phyloP scores from a whole-genome alignment of 2,329 filamentous ascomycete genomes.

The Pezicula radicicola region DNA sequence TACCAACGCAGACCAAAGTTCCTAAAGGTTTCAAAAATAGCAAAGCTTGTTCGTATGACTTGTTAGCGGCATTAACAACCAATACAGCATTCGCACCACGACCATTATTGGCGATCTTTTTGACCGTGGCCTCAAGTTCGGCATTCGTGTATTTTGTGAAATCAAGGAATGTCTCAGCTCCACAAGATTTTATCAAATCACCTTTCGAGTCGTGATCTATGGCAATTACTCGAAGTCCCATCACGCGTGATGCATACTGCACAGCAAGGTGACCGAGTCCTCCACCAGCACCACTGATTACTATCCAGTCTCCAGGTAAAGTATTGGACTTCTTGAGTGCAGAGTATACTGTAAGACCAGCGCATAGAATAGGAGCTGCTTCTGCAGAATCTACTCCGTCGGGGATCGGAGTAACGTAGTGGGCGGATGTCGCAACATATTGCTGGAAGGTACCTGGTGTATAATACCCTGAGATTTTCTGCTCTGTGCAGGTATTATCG shows the following conservation, averaged over 20 bases:
- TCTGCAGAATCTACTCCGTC: conserved; percentile 51
- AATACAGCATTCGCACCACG: conserved; percentile 27
- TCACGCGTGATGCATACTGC: conserved; percentile 48
- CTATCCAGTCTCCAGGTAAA: conserved; percentile 34
- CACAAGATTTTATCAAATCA: conserved; percentile 45
- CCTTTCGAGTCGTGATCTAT: conserved; percentile 60
- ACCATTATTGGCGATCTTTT: conserved; percentile 24
- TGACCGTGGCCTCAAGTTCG: conserved; percentile 36
- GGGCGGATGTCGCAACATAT: conserved; percentile 58
- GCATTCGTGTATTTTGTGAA: conserved; percentile 48
- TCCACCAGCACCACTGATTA: conserved; percentile 55
- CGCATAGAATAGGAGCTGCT: conserved; percentile 64
- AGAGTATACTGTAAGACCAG: conserved; percentile 62
- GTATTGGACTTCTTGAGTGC: conserved; percentile 57
- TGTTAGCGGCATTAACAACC: conserved; percentile 45
- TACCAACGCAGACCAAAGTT: conserved; percentile 43
- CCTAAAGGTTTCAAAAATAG: conserved; percentile 41
- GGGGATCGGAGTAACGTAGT: conserved; percentile 65
- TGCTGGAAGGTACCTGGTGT: conserved; percentile 67
- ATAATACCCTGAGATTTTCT: conserved; percentile 59
- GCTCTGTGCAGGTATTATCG: conserved; percentile 56
- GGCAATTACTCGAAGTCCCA: conserved; percentile 59
- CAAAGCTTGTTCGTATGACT: conserved; percentile 42
- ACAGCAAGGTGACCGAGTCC: conserved; percentile 58
- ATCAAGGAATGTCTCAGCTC: conserved; percentile 63